phyloP scores from a whole-genome alignment of 1,284 basidiomycete species.

The Psilocybe mexicana region DNA sequence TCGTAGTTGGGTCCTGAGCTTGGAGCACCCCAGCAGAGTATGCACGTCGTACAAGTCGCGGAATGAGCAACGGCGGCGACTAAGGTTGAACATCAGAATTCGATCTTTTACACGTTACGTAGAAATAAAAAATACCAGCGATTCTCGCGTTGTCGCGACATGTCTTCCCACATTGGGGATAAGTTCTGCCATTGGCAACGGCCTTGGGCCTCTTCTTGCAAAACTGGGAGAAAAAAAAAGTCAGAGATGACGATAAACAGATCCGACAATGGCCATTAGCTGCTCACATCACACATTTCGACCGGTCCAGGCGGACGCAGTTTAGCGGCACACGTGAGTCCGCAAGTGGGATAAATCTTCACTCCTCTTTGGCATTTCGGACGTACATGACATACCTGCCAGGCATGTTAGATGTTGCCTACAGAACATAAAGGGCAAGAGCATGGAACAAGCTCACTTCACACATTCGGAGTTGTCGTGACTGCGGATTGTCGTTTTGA shows the following conservation, averaged over 20 bases:
- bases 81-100: not conserved
- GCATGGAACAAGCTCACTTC: conserved; percentile 11
- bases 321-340: conserved; percentile 27
- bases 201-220: conserved; percentile 23
- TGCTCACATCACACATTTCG: conserved; percentile 24
- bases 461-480: conserved; percentile 20
- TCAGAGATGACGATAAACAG: not conserved
- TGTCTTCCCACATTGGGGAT: conserved; percentile 25
- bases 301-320: conserved; percentile 14
- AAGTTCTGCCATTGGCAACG: conserved; percentile 17
- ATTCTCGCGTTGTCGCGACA: conserved; percentile 24
- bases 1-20: conserved; percentile 7
- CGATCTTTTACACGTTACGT: not conserved
- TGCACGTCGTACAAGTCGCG: conserved; percentile 22
- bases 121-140: conserved; percentile 3
- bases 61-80: conserved; percentile 12
- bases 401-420: not conserved
- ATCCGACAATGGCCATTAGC: not conserved
- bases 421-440: not conserved
- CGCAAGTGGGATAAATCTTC: conserved; percentile 28
- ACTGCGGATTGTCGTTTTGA: not conserved
- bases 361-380: conserved; percentile 22
- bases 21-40: conserved; percentile 25
- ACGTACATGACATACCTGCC: conserved; percentile 24
- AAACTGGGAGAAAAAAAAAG: conserved; percentile 8